Base-by-base conservation (phyloP, 2,329 filamentous ascomycete genomes). In the Coniella lustricola region DNA sequence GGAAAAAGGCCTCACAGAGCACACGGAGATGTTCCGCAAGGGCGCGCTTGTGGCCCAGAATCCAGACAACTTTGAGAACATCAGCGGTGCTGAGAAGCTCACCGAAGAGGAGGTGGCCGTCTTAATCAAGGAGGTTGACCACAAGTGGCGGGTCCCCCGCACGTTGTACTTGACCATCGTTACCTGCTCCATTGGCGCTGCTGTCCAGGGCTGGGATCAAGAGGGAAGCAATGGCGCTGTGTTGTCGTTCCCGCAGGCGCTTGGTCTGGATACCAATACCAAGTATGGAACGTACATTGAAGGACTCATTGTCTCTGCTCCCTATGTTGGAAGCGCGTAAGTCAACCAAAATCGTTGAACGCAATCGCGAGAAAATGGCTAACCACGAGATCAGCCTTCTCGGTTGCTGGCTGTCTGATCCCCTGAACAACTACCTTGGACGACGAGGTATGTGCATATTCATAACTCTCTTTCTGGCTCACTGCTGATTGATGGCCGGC, bases 61-160 rank as follows among this genome's bases (percentile, higher is more conserved):
- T 16, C 76, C 77, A 0, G 64, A 67, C 14, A 63, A 62, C 1
- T 76, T 72, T 36, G 70, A 76, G 41, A 62, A 67, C 3, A 64
- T 82, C 2, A 64, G 64, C 0, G 71, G 48, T 3, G 44, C 37
- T 20, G n/a, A 47, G 7, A 59, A 62, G 12, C 57, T 70, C 1
- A 49, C 54, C 3, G 59, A 60, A 0, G 55, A 60, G 76, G 84
- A 86, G 59, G 76, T 82, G 48, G 67, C 72, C n/a, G 72, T 71
- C n/a, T 71, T 91, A 17, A 69, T 71, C 41, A 70, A 81, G 49
- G 84, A 88, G 62, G 69, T 76, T 25, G 67, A 78, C n/a, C 82
- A 87, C 71, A 84, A 81, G 60, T 87, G 84, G 80, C 72, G 75
- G 50, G 73, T 84, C 33, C 81, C 84, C 0, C 69, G 58, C 57